phyloP scores from a whole-genome alignment of 306 rosid species.

The Quillaja saponaria region DNA sequence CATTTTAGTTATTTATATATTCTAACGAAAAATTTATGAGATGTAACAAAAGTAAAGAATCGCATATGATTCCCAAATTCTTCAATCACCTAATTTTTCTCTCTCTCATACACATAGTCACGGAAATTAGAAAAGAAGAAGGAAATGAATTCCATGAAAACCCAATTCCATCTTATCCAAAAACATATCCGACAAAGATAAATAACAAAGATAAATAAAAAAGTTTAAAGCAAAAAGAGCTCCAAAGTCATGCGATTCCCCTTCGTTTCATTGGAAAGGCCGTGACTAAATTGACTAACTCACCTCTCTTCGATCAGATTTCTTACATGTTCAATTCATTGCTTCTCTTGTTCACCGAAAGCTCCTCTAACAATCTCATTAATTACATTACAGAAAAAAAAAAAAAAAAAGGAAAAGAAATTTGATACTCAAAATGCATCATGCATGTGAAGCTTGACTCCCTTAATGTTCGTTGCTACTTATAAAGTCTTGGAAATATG shows the following conservation, averaged over 20 bases:
- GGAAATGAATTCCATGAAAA: conserved; percentile 23
- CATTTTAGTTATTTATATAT: too few species aligned
- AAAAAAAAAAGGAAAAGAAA: background rate
- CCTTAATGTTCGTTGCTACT: too few species aligned
- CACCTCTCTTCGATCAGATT: conserved; percentile 36
- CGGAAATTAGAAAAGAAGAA: background rate
- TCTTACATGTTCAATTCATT: too few species aligned
- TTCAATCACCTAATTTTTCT: background rate
- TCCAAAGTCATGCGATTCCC: conserved; percentile 38
- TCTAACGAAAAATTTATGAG: too few species aligned
- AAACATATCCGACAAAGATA: conserved; percentile 30
- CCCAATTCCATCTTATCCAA: conserved; percentile 43
- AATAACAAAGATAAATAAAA: too few species aligned
- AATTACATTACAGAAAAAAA: conserved; percentile 22
- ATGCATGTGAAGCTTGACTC: conserved; percentile 46
- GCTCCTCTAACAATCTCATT: too few species aligned
- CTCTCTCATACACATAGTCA: background rate
- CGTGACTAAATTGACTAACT: conserved; percentile 47
- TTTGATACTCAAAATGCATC: conserved; percentile 24
- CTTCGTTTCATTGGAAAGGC: conserved; percentile 29
- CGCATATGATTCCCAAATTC: conserved; percentile 26
- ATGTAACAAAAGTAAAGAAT: too few species aligned
- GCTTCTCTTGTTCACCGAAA: too few species aligned
- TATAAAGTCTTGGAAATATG: conserved; percentile 27
- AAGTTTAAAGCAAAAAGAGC: background rate